Evolutionary conservation across 306 rosid species (phyloP).

Genomic region (Boehmeria nivea): DNA sequence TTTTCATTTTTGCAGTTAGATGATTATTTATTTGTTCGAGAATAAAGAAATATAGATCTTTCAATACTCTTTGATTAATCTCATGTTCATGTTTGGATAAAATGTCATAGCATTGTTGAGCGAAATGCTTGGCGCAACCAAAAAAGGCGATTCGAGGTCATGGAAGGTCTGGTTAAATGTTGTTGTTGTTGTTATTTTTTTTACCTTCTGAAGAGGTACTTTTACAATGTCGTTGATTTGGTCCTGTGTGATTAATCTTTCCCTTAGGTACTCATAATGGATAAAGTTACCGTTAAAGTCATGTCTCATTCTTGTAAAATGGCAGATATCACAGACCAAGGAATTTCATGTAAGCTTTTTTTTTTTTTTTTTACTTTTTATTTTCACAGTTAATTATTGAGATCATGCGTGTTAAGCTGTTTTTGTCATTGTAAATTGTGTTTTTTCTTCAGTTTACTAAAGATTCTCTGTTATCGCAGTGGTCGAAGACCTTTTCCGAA

Average conservation of each 20-base stretch:
- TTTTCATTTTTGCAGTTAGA: background rate
- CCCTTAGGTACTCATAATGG: slow-evolving; percentile 88
- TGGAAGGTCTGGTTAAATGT: slow-evolving; percentile 68
- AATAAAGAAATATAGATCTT: background rate
- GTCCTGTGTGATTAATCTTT: slow-evolving; percentile 1
- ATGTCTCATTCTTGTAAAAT: slow-evolving; percentile 94
- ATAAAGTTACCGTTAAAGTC: slow-evolving; percentile 88
- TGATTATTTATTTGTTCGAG: background rate
- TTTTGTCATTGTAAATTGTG: background rate
- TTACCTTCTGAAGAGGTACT: background rate
- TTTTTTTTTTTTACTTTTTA: background rate
- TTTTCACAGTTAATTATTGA: background rate
- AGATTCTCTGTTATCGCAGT: slow-evolving; percentile 48
- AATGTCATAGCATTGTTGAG: slow-evolving; percentile 47
- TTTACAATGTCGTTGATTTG: too few relatives aligned
- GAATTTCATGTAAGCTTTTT: slow-evolving; percentile 68
- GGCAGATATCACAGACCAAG: slow-evolving; percentile 98
- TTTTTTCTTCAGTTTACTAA: background rate
- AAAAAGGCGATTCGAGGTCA: slow-evolving; percentile 61
- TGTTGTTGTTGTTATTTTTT: background rate
- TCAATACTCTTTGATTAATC: background rate
- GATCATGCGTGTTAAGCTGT: background rate
- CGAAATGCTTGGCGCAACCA: slow-evolving; percentile 91
- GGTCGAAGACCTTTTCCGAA: slow-evolving; percentile 93
- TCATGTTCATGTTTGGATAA: slow-evolving; percentile 9